These are phyloP conservation scores for Linum trigynum DNA, from an alignment of 345 rosid genomes.

Conservation along the genomic window DNA sequence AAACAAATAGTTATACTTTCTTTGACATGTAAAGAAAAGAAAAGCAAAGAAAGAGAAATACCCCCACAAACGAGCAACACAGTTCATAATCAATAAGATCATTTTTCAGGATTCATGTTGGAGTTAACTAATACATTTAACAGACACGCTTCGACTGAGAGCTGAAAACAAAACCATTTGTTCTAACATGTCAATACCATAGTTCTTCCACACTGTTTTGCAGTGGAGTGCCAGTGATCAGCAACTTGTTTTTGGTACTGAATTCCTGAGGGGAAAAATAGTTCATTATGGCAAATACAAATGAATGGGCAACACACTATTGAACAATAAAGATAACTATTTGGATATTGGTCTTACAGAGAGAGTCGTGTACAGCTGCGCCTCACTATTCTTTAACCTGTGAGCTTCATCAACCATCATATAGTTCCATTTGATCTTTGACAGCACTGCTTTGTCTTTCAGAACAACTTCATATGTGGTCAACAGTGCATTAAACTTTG, in stretches of 20 bases:
- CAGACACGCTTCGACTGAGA: background rate
- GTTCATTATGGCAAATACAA: conserved; percentile 1
- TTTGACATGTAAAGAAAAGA: no score
- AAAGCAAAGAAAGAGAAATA: background rate
- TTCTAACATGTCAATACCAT: conserved; percentile 45
- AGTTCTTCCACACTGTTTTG: conserved; percentile 99
- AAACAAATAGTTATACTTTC: background rate
- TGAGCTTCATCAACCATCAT: conserved; percentile 99
- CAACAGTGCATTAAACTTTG: conserved; percentile 76
- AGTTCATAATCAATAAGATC: background rate
- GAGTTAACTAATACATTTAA: background rate
- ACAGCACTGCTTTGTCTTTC: conserved; percentile 87
- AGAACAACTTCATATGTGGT: conserved; percentile 97
- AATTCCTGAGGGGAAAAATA: conserved; percentile 57
- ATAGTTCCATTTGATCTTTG: conserved; percentile 95
- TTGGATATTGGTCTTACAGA: conserved; percentile 35
- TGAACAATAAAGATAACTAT: background rate
- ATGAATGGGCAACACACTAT: background rate
- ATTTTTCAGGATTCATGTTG: background rate
- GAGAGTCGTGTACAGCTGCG: conserved; percentile 91
- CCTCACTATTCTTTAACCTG: conserved; percentile 95
- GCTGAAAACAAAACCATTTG: background rate
- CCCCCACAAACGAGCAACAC: background rate
- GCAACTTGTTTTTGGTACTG: conserved; percentile 92
- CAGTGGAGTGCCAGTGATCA: conserved; percentile 95